Evolutionary conservation across 495 filamentous ascomycete genomes (phyloP), one percentile per base, ranked within the genome.

Genomic region (Penicillium desertorum): DNA sequence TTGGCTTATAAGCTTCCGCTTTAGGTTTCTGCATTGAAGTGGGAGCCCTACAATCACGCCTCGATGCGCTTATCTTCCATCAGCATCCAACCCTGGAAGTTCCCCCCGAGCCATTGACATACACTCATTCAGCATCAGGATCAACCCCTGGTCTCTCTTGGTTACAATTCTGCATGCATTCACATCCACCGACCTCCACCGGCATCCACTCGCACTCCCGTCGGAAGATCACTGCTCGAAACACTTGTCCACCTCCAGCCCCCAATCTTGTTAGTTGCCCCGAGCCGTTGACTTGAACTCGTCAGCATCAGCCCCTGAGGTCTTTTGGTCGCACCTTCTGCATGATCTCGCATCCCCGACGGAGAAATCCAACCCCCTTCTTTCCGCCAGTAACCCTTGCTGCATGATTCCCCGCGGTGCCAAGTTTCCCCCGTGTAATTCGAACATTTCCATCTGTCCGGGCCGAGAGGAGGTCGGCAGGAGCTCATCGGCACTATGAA

Each of bases 331-430:
- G 4, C 30, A 34, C 11, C 30, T 34, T 12, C 30, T 12, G 30
- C 30, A 12, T 32, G 30, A 36, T 36, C 16, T 25, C 23, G n/a
- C 36, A 45, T 37, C 8, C 17, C 30, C 30, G 30, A 56, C 55
- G 62, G 59, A 59, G 56, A 50, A 62, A 64, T 51, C 53, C 52
- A 64, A 64, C 52, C 44, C 29, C 55, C 62, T 56, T 52, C 9
- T 52, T 59, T 52, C 52, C 53, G 20, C 60, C 56, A 54, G 52
- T 51, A 16, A 45, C 48, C 56, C 59, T 50, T 46, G 32, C 45
- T 12, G 36, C 11, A 23, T 22, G 16, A 11, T 23, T 17, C 59
- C 57, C 45, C 59, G 42, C 45, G 45, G 60, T 51, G 44, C 52
- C 62, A 60, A 62, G 37, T 23, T 29, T 52, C 50, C 53, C 37